Percentiles rank a stretch among this genome's conserved stretches.
phyloP scores from a whole-genome alignment of 2,329 filamentous ascomycete genomes.

The Verticillium dahliae region DNA sequence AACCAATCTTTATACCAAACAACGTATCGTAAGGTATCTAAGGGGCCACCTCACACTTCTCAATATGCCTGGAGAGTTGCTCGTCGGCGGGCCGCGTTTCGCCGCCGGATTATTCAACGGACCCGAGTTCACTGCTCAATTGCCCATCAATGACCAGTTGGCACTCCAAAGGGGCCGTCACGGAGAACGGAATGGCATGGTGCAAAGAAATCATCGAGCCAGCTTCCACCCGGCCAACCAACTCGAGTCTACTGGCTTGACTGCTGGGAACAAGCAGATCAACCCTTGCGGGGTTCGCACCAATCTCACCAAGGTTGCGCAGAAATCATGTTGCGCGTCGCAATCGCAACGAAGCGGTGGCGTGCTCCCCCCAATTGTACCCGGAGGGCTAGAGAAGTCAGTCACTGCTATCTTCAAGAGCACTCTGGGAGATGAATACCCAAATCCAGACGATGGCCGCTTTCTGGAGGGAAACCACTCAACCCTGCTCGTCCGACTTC shows the following conservation, averaged over 20 bases:
- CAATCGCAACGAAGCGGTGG: constrained; percentile 6
- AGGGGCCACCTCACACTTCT: constrained; percentile 21
- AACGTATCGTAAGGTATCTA: constrained; percentile 1
- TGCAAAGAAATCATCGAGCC: constrained; percentile 33
- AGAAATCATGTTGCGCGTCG: constrained; percentile 13
- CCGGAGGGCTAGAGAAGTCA: constrained; percentile 10
- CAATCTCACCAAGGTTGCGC: constrained; percentile 31
- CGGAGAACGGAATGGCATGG: constrained; percentile 27
- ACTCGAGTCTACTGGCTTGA: constrained; percentile 29
- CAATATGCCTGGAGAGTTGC: constrained; percentile 32
- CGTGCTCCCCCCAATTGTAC: too few relatives aligned
- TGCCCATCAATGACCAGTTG: constrained; percentile 13
- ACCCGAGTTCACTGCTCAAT: constrained; percentile 9
- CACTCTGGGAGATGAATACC: constrained; percentile 7
- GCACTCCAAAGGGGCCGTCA: constrained; percentile 14
- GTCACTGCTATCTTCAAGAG: constrained; percentile 14
- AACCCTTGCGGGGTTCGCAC: constrained; percentile 25
- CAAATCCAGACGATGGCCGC: constrained; percentile 12
- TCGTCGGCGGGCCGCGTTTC: constrained; percentile 34
- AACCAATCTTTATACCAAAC: neutral
- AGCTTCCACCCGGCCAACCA: constrained; percentile 27
- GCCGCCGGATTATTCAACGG: constrained; percentile 30
- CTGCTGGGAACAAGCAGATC: constrained; percentile 29
- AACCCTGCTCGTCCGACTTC: constrained; percentile 16
- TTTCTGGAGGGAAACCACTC: constrained; percentile 19